Conservation (phyloP, 768 basidiomycete genomes). For the Boletus patriciae region DNA sequence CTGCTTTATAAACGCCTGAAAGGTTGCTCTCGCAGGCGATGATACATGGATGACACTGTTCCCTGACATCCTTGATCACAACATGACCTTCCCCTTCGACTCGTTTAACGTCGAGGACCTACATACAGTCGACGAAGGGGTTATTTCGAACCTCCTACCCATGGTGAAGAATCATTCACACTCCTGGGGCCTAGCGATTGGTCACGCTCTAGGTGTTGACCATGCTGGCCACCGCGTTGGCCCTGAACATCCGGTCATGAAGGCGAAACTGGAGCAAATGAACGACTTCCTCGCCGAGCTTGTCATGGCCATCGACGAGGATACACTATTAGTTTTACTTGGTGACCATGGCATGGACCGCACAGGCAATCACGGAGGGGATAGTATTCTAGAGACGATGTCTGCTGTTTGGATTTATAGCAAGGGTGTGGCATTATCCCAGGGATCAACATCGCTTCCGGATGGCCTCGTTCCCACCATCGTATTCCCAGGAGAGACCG, state of each 20-base stretch:
- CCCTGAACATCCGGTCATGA: slow-evolving; percentile 85
- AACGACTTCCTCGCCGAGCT: slow-evolving; percentile 71
- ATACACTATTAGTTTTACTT: slow-evolving; percentile 86
- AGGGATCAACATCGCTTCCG: slow-evolving; percentile 39
- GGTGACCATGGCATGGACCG: slow-evolving; percentile 99
- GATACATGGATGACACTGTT: slow-evolving; percentile 96
- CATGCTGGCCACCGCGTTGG: slow-evolving; percentile 96
- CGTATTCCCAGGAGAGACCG: slow-evolving; percentile 58
- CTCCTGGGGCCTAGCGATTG: slow-evolving; percentile 85
- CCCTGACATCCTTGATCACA: slow-evolving; percentile 66
- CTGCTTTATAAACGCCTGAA: slow-evolving; percentile 20
- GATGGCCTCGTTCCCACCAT: slow-evolving; percentile 51
- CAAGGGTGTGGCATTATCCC: slow-evolving; percentile 58
- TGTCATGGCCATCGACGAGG: slow-evolving; percentile 73
- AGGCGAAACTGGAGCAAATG: slow-evolving; percentile 84
- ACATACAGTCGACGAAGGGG: slow-evolving; percentile 92
- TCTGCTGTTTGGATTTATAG: slow-evolving; percentile 91
- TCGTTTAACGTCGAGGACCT: slow-evolving; percentile 99
- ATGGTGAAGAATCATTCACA: slow-evolving; percentile 54
- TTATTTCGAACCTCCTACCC: slow-evolving; percentile 80
- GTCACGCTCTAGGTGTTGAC: slow-evolving; percentile 94
- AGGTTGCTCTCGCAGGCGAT: slow-evolving; percentile 92
- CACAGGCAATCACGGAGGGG: slow-evolving; percentile 94
- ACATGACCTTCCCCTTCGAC: slow-evolving; percentile 84
- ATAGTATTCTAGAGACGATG: slow-evolving; percentile 80